Base-by-base conservation (phyloP, 805 yeast species). In the Candida stauntonica region DNA sequence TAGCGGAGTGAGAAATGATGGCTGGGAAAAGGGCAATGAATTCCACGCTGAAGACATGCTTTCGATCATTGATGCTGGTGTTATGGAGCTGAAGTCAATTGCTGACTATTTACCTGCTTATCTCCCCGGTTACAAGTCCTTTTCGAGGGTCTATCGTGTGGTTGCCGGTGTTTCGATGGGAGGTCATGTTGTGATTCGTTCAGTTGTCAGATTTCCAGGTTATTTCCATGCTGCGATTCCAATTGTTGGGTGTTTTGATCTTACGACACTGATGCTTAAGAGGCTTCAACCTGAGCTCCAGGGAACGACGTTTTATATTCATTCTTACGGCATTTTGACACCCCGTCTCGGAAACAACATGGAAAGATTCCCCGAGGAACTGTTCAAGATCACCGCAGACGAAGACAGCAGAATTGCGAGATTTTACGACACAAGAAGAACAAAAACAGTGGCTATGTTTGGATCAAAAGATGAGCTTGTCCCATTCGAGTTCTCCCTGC, bases 121-220 rank as follows among this genome's bases (percentile, higher is more conserved):
- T 20, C 35, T 45, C 13, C 52, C 51, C 3, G 29, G 30, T 1
- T 26, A 42, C 20, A 11, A 17, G 6, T 21, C 27, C 5, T 39
- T 41, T 26, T 17, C 32, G 9, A 31, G 30, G 2, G 29, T 45
- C 2, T 24, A 26, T 6, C 30, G 36, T 7, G 33, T 46, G 3
- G 34, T 46, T 3, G 32, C 45, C 15, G 58, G 58, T 18, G 52
- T 47, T 12, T 54, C 58, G 1, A 42, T 54, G 50, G 57, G 58
- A 15, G 58, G 46, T 2, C 58, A 54, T 31, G 31, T 38, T 2
- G 35, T 46, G 3, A 44, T 52, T 11, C 44, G 55, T 35, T 37
- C 43, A 11, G 46, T 36, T 5, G 40, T 26, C 3, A 31, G 37
- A 26, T 42, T 38, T 17, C 50, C 51, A 5, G 36, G 35, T 1